Base-by-base conservation (phyloP, 2,329 filamentous ascomycete genomes). In the Fusarium tanahbumbuense region DNA sequence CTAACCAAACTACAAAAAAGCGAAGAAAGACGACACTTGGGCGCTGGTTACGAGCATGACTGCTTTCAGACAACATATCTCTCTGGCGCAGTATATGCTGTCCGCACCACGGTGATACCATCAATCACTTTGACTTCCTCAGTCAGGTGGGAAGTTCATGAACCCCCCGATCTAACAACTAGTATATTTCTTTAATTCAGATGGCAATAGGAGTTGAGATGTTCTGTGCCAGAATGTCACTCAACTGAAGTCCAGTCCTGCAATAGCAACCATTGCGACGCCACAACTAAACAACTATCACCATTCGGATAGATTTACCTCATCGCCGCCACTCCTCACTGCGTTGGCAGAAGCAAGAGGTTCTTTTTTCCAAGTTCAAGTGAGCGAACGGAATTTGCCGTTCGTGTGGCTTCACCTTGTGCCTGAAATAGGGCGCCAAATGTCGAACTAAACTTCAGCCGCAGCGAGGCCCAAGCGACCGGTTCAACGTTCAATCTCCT, bases 371-470 rank as follows among this genome's bases (percentile, higher is more conserved):
- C 6, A 28, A 34, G 1, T 7, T 2, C 27, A 28, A 28, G 27
- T 13, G 2, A 28, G 18, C 2, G 18, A 47, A 3, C 22, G 30
- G 44, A 64, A 7, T 22, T 49, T 30, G 40, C 22, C 16, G 32
- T 3, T 10, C 0, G 1, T 25, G 30, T 61, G 56, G 56, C 56
- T 61, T 61, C 6, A 9, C n/a, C 37, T 3, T 67, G 63, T 66
- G 28, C 63, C 63, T 66, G 63, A 34, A 37, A 30, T 67, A 66
- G 32, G 44, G 37, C 62, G 56, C 48, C 62, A 46, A 61, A 3
- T 25, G 28, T 34, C 8, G 44, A 66, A 67, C 62, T 61, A 49
- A 50, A 50, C 34, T 46, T 61, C 63, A 66, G 63, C 62, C 62
- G 47, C 63, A 66, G 41, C 27, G 30, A 32, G 44, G 22, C 34